Percentiles rank a stretch among this genome's conserved stretches.
Evolutionary conservation across 306 rosid genomes (phyloP).

Genomic region (Medicago arabica): DNA sequence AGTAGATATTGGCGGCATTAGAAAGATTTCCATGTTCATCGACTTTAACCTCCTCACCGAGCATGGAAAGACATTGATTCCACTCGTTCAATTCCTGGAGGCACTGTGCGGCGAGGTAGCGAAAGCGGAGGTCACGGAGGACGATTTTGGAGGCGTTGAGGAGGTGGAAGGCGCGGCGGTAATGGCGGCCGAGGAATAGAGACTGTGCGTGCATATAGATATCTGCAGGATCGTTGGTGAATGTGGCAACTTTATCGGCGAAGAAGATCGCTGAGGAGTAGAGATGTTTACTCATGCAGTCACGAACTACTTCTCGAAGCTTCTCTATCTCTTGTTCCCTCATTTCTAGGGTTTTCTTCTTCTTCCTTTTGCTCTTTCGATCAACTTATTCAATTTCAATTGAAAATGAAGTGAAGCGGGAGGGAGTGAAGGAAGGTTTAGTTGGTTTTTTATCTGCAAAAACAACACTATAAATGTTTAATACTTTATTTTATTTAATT

Average conservation of each 20-base stretch:
- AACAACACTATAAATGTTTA: no score
- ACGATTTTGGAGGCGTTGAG: slow-evolving; percentile 91
- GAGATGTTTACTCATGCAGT: slow-evolving; percentile 92
- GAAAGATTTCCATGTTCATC: slow-evolving; percentile 80
- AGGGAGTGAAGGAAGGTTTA: no score
- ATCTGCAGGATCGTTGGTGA: slow-evolving; percentile 90
- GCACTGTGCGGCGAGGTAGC: slow-evolving; percentile 96
- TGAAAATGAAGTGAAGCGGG: no score
- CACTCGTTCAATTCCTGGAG: slow-evolving; percentile 97
- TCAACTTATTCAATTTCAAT: no score
- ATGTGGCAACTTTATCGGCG: slow-evolving; percentile 90
- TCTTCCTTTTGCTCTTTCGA: no score
- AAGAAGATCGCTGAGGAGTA: slow-evolving; percentile 97
- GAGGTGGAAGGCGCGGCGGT: slow-evolving; percentile 93
- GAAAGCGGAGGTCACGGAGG: slow-evolving; percentile 87
- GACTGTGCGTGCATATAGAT: slow-evolving; percentile 98
- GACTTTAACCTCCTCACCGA: slow-evolving; percentile 79
- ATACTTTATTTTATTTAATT: no score
- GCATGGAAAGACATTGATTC: slow-evolving; percentile 90
- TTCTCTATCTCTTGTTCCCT: slow-evolving; percentile 87
- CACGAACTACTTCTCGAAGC: slow-evolving; percentile 91
- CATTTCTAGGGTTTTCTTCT: slow-evolving; percentile 44
- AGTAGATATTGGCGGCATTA: slow-evolving; percentile 72
- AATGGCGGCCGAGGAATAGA: slow-evolving; percentile 93
- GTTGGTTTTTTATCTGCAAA: no score